Evolutionary conservation across 768 basidiomycete genomes (phyloP).

Genomic region (Paxillus involutus): DNA sequence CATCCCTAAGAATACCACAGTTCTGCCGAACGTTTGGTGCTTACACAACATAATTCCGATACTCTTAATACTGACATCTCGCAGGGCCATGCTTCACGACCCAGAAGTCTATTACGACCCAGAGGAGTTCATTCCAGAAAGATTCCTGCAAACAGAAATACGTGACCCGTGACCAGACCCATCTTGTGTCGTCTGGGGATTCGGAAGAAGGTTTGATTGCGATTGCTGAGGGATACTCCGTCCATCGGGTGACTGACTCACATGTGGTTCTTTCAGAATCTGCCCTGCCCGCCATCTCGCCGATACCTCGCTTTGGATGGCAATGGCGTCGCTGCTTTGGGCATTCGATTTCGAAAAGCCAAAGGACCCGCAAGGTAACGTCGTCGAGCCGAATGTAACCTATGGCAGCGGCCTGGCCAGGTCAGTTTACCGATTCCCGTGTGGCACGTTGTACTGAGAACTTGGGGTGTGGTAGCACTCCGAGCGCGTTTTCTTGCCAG

Average conservation of each 20-base stretch:
- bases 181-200: background rate
- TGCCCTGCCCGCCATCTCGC: conserved; percentile 5
- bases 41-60: no score
- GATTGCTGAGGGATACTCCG: background rate
- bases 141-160: background rate
- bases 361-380: background rate
- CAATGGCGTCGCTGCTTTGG: background rate
- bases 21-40: background rate
- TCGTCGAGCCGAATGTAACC: background rate
- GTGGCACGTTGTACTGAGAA: background rate
- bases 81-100: no score
- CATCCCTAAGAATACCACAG: background rate
- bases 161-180: background rate
- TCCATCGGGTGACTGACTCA: background rate
- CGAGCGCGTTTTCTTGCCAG: background rate
- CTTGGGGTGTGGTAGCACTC: background rate
- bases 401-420: background rate
- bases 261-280: background rate
- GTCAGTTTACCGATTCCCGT: background rate
- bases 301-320: conserved; percentile 1
- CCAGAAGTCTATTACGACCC: background rate
- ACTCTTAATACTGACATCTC: no score
- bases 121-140: background rate
- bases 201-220: background rate
- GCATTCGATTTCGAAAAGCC: background rate